Evolutionary conservation across 768 basidiomycete genomes (phyloP), one percentile per base, ranked within the genome.

Genomic region (Gloeostereum incarnatum): DNA sequence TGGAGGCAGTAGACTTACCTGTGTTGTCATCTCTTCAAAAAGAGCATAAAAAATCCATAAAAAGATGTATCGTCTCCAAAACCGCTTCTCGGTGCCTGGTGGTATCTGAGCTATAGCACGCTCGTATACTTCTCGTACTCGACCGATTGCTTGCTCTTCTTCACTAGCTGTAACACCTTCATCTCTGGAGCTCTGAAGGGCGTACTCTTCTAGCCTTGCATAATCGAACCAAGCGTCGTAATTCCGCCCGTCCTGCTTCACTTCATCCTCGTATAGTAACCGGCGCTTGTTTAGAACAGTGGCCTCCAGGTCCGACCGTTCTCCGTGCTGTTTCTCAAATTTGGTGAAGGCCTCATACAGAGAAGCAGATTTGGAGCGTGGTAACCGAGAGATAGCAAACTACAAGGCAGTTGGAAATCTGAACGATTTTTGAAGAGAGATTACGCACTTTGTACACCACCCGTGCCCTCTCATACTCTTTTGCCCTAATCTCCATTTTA

Each of bases 221-320:
- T 94, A 94, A 52, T 98, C 96, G 53, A 99, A 97, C 96, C 96
- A 99, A 0, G 85, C 82, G 57, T 98, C 96, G 54, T 97, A 99
- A 56, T 97, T 97, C 30, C 83, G 78, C 1, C 89, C 81, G 46
- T 98, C 91, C 41, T 94, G 84, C 7, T 79, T 57, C 2, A 98
- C 61, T 59, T 99, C 96, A 46, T 99, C 96, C 55, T 99, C 96
- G 52, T 99, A 98, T 51, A 98, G 92, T 40, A 99, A 97, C 26
- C 96, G 75, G n/a, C 96, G 80, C 58, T 97, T 99, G 22, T 93
- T 93, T 0, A 97, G 73, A 0, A 99, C 94, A 5, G 96, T 99
- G 27, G 78, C 74, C 57, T 97, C 94, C 18, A 99, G 76, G 0
- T 89, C 81, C 3, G 76, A 71, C 5, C 89, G 79, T 6, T 85